A percentile compares a stretch with the other conserved stretches of the same genome.
Evolutionary conservation across 768 basidiomycete species (phyloP).

Genomic region (Hebeloma cylindrosporum): DNA sequence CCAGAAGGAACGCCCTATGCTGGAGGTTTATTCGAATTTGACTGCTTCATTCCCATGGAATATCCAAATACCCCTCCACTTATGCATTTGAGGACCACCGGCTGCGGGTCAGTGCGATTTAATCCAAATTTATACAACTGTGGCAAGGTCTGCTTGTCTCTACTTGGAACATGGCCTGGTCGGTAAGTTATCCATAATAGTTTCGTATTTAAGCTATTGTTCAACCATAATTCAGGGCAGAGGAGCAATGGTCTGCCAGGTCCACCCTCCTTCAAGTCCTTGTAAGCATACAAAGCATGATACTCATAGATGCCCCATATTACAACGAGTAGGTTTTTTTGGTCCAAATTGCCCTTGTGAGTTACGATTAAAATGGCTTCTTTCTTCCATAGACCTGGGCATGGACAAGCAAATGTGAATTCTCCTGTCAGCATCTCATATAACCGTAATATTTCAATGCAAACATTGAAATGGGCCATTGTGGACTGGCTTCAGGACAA

Average conservation of each 20-base stretch:
- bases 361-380: constrained; percentile 1
- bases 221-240: constrained; percentile 23
- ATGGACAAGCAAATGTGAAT: constrained; percentile 40
- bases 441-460: constrained; percentile 41
- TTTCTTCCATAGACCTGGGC: constrained; percentile 42
- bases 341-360: constrained; percentile 1
- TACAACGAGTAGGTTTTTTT: constrained; percentile 51
- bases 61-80: constrained; percentile 49
- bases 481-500: constrained; percentile 51
- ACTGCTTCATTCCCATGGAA: constrained; percentile 53
- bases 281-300: constrained; percentile 61
- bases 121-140: constrained; percentile 54
- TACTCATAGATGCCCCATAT: constrained; percentile 52
- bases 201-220: constrained; percentile 1
- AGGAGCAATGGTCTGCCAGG: constrained; percentile 46
- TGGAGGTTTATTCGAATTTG: constrained; percentile 55
- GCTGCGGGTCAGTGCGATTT: constrained; percentile 48
- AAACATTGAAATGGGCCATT: constrained; percentile 54
- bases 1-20: constrained; percentile 57
- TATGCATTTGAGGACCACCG: constrained; percentile 55
- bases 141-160: constrained; percentile 55
- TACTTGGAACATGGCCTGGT: constrained; percentile 59
- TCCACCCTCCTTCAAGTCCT: constrained; percentile 59
- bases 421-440: constrained; percentile 40
- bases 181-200: constrained; percentile 28